Conservation (phyloP, 2,329 filamentous ascomycete species). For the Colletotrichum tamarilloi region DNA sequence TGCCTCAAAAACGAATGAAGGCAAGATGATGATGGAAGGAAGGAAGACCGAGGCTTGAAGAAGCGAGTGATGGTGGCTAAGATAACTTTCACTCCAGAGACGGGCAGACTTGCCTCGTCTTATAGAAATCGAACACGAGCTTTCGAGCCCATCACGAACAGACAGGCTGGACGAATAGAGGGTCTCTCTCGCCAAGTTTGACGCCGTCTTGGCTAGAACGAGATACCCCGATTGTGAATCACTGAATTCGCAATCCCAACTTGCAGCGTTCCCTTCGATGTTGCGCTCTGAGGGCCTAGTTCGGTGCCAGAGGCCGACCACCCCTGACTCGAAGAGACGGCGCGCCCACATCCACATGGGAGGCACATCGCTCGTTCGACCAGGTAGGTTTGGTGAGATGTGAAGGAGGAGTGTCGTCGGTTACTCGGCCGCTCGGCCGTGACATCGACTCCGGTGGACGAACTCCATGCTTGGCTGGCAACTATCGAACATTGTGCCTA, state of each 20-base stretch:
- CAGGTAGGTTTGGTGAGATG: background rate
- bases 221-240: background rate
- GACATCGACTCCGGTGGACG: background rate
- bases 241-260: conserved; percentile 4
- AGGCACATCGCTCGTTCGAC: conserved; percentile 3
- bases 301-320: conserved; percentile 9
- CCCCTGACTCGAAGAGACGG: conserved; percentile 15
- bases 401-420: background rate
- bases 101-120: conserved; percentile 7
- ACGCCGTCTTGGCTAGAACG: background rate
- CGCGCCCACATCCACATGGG: conserved; percentile 8
- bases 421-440: conserved; percentile 6
- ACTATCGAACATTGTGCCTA: conserved; percentile 12
- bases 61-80: conserved; percentile 25
- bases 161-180: background rate
- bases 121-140: conserved; percentile 20
- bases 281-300: conserved; percentile 1
- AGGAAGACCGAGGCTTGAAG: conserved; percentile 17
- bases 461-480: background rate
- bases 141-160: background rate
- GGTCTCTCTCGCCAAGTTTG: background rate
- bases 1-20: conserved; percentile 22
- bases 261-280: conserved; percentile 16
- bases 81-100: background rate
- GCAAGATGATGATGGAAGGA: conserved; percentile 8